phyloP scores from a whole-genome alignment of 305 asterid species.

The Petunia hybrid region DNA sequence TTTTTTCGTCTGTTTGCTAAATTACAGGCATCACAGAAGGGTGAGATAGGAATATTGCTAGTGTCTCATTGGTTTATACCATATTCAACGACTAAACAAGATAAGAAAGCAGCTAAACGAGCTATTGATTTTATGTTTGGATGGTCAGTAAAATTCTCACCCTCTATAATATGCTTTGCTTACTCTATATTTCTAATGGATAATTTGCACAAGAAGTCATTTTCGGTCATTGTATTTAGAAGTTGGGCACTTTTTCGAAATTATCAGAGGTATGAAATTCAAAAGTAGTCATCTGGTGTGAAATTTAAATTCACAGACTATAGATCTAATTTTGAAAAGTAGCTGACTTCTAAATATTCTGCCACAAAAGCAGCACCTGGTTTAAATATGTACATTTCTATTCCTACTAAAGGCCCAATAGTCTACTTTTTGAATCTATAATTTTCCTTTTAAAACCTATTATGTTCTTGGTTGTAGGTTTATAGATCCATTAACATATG shows the following conservation, averaged over 20 bases:
- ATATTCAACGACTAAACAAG: constrained; percentile 37
- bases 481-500: constrained; percentile 55
- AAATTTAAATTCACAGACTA: too few species aligned
- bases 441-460: not conserved
- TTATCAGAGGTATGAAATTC: too few species aligned
- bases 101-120: constrained; percentile 51
- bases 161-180: not conserved
- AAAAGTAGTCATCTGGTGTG: too few species aligned
- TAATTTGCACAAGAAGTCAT: too few species aligned
- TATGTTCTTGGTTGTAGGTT: constrained; percentile 47
- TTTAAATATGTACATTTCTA: not conserved
- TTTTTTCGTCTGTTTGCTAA: not conserved
- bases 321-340: too few species aligned
- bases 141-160: constrained; percentile 47
- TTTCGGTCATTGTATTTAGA: too few species aligned
- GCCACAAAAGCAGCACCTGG: too few species aligned
- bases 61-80: constrained; percentile 56
- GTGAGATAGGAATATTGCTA: constrained; percentile 62
- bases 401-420: not conserved
- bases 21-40: constrained; percentile 49
- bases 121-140: constrained; percentile 65
- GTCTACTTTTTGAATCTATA: not conserved
- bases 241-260: too few species aligned
- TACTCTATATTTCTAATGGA: not conserved
- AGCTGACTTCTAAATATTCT: too few species aligned